Evolutionary conservation across 495 filamentous ascomycete genomes (phyloP).

Genomic region (Penicillium cinerascens): DNA sequence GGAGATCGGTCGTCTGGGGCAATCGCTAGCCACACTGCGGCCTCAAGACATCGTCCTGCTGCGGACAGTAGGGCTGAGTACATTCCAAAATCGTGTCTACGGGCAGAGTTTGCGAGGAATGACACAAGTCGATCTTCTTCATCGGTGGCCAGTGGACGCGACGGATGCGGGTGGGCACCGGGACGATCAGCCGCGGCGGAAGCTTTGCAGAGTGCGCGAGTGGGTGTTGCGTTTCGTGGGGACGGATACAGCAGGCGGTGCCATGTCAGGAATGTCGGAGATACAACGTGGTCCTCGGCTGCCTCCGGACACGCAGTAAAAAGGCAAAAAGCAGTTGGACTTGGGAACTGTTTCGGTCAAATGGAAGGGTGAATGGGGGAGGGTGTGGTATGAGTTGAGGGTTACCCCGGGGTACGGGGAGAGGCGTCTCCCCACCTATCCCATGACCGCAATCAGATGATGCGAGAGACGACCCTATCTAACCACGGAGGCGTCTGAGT

Average conservation of each 20-base stretch:
- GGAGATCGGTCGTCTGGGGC: slow-evolving; percentile 31
- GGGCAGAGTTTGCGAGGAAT: slow-evolving; percentile 69
- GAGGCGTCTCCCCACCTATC: slow-evolving; percentile 1
- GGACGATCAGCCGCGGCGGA: slow-evolving; percentile 53
- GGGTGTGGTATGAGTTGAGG: neutral
- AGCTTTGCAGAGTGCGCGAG: slow-evolving; percentile 63
- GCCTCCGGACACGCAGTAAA: slow-evolving; percentile 50
- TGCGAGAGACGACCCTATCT: slow-evolving; percentile 17
- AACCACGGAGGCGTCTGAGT: slow-evolving; percentile 12
- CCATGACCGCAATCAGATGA: neutral
- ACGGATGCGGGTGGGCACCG: slow-evolving; percentile 35
- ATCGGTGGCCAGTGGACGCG: slow-evolving; percentile 41
- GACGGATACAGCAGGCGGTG: slow-evolving; percentile 40
- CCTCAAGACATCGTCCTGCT: slow-evolving; percentile 72
- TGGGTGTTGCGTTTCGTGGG: slow-evolving; percentile 77
- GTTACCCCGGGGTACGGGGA: slow-evolving; percentile 6
- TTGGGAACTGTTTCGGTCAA: slow-evolving; percentile 6
- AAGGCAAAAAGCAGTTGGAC: slow-evolving; percentile 8
- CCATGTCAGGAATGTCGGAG: slow-evolving; percentile 19
- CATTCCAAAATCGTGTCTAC: slow-evolving; percentile 70
- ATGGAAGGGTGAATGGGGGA: slow-evolving; percentile 5
- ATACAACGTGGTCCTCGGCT: slow-evolving; percentile 36
- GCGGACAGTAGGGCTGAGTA: slow-evolving; percentile 70
- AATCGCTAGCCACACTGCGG: slow-evolving; percentile 49
- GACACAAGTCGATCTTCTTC: slow-evolving; percentile 69